phyloP scores from a whole-genome alignment of 2,329 filamentous ascomycete species.

The Aspergillus chevalieri region DNA sequence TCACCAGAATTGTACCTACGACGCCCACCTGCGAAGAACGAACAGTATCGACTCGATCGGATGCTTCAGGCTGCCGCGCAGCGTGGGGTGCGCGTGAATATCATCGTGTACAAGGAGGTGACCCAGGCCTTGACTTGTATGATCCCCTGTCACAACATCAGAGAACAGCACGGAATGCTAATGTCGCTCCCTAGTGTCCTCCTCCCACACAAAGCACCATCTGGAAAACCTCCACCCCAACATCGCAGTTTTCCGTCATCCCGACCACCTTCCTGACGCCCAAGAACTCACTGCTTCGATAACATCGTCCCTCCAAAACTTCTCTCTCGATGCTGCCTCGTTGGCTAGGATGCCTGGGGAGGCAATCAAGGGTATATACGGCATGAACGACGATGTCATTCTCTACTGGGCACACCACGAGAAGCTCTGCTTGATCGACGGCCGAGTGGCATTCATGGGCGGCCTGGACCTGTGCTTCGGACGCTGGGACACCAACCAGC shows the following conservation, averaged over 20 bases:
- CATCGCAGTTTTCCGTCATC: conserved; percentile 83
- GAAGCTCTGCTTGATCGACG: conserved; percentile 78
- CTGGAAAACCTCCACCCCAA: conserved; percentile 74
- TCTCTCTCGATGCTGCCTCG: conserved; percentile 50
- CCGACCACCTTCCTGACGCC: conserved; percentile 74
- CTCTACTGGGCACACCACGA: conserved; percentile 93
- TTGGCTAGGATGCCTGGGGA: conserved; percentile 63
- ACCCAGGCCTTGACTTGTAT: conserved; percentile 71
- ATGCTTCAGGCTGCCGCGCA: conserved; percentile 77
- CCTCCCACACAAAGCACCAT: conserved; percentile 70
- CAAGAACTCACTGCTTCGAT: conserved; percentile 59
- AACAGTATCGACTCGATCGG: conserved; percentile 75
- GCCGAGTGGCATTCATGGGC: conserved; percentile 80
- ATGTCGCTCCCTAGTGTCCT: conserved; percentile 47
- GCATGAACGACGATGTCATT: conserved; percentile 71
- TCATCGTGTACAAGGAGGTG: conserved; percentile 91
- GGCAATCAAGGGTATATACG: conserved; percentile 71
- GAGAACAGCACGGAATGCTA: neutral
- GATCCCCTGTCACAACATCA: conserved; percentile 26
- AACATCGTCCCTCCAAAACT: conserved; percentile 49
- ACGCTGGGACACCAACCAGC: conserved; percentile 80
- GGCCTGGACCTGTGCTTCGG: conserved; percentile 85
- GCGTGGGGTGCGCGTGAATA: conserved; percentile 73
- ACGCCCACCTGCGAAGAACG: conserved; percentile 72
- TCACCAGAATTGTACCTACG: conserved; percentile 81